A percentile compares a stretch with the other conserved stretches of the same genome.
phyloP scores from a whole-genome alignment of 768 basidiomycete genomes.

The Termitomyces sp. region DNA sequence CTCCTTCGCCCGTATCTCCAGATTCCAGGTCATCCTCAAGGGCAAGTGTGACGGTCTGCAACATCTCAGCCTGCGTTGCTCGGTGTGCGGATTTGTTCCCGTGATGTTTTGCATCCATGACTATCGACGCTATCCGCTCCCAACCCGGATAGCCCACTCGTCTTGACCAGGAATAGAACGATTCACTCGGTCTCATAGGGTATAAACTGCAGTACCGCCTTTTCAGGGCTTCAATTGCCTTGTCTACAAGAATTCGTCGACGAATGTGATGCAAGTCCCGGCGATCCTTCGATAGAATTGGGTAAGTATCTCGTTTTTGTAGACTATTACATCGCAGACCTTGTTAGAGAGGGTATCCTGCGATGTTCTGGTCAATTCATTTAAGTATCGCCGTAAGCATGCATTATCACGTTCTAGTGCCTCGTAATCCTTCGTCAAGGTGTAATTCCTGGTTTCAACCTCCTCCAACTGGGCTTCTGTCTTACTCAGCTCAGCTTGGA shows the following conservation, averaged over 20 bases:
- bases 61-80: constrained; percentile 7
- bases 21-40: not conserved
- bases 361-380: not conserved
- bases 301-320: not conserved
- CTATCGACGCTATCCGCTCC: constrained; percentile 4
- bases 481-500: not conserved
- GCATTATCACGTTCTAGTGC: constrained; percentile 4
- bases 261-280: constrained; percentile 6
- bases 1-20: constrained; percentile 1
- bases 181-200: not conserved
- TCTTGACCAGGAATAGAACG: constrained; percentile 4
- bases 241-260: constrained; percentile 5
- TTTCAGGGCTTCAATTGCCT: constrained; percentile 4
- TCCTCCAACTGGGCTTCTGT: constrained; percentile 1
- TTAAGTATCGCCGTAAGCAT: not conserved
- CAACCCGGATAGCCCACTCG: not conserved
- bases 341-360: not conserved
- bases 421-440: constrained; percentile 3
- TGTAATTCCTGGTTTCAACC: constrained; percentile 5
- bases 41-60: constrained; percentile 3
- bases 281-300: not conserved
- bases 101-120: constrained; percentile 3
- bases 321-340: not conserved
- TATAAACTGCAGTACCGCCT: not conserved
- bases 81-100: constrained; percentile 7